These are phyloP conservation scores for Solanum hybrid DNA, from an alignment of 305 asterid species.

Conservation along the genomic window DNA sequence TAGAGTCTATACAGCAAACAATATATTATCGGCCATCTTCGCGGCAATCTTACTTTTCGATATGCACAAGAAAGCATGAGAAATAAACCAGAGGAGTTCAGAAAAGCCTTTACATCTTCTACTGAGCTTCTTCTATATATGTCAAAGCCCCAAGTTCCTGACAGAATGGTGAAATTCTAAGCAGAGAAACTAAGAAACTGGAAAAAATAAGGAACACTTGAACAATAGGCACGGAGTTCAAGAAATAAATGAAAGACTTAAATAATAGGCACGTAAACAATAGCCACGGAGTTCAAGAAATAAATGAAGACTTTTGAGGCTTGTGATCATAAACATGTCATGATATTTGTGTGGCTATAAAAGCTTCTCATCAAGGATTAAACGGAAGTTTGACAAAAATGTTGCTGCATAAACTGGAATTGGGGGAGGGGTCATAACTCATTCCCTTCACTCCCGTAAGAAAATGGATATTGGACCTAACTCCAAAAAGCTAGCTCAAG, in stretches of 20 bases:
- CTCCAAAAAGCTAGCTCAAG: not conserved
- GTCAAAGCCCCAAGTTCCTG: slow-evolving; percentile 26
- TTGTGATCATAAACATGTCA: not conserved
- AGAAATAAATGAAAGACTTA: not conserved
- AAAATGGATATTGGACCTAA: not conserved
- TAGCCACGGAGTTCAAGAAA: not conserved
- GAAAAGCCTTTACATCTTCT: not conserved
- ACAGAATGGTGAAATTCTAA: not conserved
- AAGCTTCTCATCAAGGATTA: not conserved
- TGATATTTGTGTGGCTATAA: not conserved
- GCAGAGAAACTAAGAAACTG: not conserved
- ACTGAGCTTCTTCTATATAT: slow-evolving; percentile 35
- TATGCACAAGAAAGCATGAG: not conserved
- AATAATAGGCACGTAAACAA: not conserved
- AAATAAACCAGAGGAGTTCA: not conserved
- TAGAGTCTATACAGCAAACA: not conserved
- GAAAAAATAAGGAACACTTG: not conserved
- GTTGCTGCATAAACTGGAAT: not conserved
- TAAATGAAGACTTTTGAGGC: not conserved
- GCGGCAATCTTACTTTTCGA: not conserved
- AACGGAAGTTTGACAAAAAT: not conserved
- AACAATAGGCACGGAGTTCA: not conserved
- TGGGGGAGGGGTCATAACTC: not conserved
- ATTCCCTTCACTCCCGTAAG: not conserved
- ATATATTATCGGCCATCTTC: not conserved